phyloP scores from a whole-genome alignment of 352 stramenopile species.

The Lagenidium giganteum region DNA sequence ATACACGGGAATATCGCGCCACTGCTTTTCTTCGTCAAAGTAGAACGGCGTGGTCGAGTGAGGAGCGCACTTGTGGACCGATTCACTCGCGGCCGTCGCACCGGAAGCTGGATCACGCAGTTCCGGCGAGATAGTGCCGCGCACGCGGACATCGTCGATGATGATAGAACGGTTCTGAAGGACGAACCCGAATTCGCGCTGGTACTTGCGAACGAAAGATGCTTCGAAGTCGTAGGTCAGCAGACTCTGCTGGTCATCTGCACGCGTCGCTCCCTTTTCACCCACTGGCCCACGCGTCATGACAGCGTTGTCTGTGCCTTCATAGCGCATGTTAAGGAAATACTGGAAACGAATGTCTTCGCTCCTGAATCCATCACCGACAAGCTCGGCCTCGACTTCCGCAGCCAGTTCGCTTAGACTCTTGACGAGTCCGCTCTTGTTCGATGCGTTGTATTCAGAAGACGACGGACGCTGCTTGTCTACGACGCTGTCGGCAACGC shows the following conservation, averaged over 20 bases:
- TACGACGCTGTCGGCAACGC: constrained; percentile 95
- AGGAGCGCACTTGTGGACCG: constrained; percentile 19
- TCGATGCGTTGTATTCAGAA: constrained; percentile 41
- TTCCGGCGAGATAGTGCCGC: constrained; percentile 88
- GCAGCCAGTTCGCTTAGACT: constrained; percentile 46
- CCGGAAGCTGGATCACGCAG: constrained; percentile 29
- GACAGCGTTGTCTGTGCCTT: constrained; percentile 97
- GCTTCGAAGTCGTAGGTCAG: constrained; percentile 80
- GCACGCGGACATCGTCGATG: constrained; percentile 97
- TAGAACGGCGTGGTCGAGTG: constrained; percentile 75
- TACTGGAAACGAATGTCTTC: constrained; percentile 93
- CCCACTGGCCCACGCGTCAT: constrained; percentile 88
- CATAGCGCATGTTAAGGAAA: constrained; percentile 98
- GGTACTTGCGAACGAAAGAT: constrained; percentile 91
- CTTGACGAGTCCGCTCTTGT: constrained; percentile 42
- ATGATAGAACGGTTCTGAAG: constrained; percentile 91
- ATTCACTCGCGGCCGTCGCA: not conserved
- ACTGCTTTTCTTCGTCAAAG: constrained; percentile 73
- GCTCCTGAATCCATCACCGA: constrained; percentile 72
- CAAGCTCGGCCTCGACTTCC: constrained; percentile 65
- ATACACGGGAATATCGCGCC: constrained; percentile 90
- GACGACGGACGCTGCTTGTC: constrained; percentile 94
- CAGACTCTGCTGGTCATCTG: constrained; percentile 22
- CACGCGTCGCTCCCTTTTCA: constrained; percentile 27
- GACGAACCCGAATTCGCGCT: constrained; percentile 98